Evolutionary conservation across 1,284 basidiomycete genomes (phyloP), one percentile per base, ranked within the genome.

Genomic region (Apiotrichum siamense): DNA sequence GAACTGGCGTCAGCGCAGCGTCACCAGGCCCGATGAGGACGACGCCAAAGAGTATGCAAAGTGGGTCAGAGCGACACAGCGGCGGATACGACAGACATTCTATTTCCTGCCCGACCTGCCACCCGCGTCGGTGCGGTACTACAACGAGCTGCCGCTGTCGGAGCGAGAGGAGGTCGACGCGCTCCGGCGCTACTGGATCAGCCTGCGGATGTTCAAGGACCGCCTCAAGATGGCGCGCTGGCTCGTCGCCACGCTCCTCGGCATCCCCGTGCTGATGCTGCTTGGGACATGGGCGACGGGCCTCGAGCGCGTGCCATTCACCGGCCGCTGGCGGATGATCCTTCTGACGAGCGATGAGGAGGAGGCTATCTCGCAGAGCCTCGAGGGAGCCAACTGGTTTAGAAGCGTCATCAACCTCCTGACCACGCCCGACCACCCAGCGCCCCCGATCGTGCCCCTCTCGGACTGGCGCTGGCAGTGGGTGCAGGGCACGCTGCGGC

Each of bases 321-420:
- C 88, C 7, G 89, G 89, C 57, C 78, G 88, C 60, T 88, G 85
- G 86, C 79, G 89, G 46, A 70, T 90, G 55, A 91, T 94, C 54
- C 78, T 92, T 13, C 79, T 94, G 10, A 91, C 88, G 1, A 87
- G 89, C 0, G 87, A 90, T 62, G 90, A 93, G 71, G 90, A 94
- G 66, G 87, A 91, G 41, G 81, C 83, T 18, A 87, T 94, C 35
- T 82, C 87, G 17, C 70, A 76, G 2, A 83, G 86, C 62, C 79
- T 94, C 13, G 81, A 83, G 35, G 89, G 88, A 10, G 74, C 81
- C 23, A 88, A 87, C 43, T 94, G 90, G 90, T 89, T 86, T 71
- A 77, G 80, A 55, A 85, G 87, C 40, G 85, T 94, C 29, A 79
- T 80, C 47, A 83, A 87, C 40, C 85, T 92, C 47, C 78, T 93